These are phyloP conservation scores for Yamadazyma insecticola DNA, from an alignment of 805 yeast genomes.

Conservation along the genomic window DNA sequence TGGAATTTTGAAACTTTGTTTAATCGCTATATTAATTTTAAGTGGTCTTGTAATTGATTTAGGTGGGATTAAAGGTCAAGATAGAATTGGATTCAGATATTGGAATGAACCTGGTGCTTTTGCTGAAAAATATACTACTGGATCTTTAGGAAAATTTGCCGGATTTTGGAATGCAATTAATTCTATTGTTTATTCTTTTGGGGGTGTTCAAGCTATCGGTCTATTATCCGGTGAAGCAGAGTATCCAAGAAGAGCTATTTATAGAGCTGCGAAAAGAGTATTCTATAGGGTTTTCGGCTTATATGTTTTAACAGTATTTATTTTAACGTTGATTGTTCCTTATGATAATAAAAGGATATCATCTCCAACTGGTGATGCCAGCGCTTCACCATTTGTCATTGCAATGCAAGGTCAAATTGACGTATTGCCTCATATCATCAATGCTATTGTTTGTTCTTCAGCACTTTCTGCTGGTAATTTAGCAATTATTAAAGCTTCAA, in stretches of 20 bases:
- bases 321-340: slow-evolving; percentile 29
- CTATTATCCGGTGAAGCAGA: slow-evolving; percentile 28
- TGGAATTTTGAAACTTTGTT: slow-evolving; percentile 20
- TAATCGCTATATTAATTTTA: slow-evolving; percentile 17
- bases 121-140: slow-evolving; percentile 28
- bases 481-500: slow-evolving; percentile 21
- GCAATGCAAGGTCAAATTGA: slow-evolving; percentile 31
- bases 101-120: slow-evolving; percentile 41
- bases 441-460: slow-evolving; percentile 35
- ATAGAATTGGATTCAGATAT: slow-evolving; percentile 27
- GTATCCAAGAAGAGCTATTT: slow-evolving; percentile 28
- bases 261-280: slow-evolving; percentile 24
- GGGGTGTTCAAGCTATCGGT: slow-evolving; percentile 25
- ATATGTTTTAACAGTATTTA: slow-evolving; percentile 26
- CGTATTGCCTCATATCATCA: slow-evolving; percentile 32
- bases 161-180: slow-evolving; percentile 30
- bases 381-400: slow-evolving; percentile 38
- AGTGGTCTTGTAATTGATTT: slow-evolving; percentile 17
- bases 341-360: slow-evolving; percentile 21
- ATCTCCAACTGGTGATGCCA: slow-evolving; percentile 23
- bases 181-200: slow-evolving; percentile 34
- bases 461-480: slow-evolving; percentile 37
- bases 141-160: slow-evolving; percentile 29
- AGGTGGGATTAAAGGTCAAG: slow-evolving; percentile 18
- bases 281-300: slow-evolving; percentile 24